These are phyloP conservation scores for Tinospora cordifolia DNA, from an alignment of 164 flowering plant genomes.

Conservation along the genomic window DNA sequence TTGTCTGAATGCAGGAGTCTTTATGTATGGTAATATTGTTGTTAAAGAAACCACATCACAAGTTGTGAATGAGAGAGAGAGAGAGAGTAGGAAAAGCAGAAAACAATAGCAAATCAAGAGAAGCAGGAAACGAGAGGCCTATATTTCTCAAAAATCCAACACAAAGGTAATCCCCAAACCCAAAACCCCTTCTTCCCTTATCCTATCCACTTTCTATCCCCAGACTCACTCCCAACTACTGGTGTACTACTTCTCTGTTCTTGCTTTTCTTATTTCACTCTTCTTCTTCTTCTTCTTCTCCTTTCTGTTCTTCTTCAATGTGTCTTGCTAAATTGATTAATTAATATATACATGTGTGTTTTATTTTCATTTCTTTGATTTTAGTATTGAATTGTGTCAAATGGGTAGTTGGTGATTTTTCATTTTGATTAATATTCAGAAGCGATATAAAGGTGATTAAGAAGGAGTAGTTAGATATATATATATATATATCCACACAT, in stretches of 20 bases:
- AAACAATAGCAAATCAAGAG: slow-evolving; percentile 7
- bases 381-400: not conserved
- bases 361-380: no score
- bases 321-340: not conserved
- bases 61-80: slow-evolving; percentile 17
- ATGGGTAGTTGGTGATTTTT: slow-evolving; percentile 6
- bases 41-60: slow-evolving; percentile 16
- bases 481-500: not conserved
- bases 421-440: no score
- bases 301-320: not conserved
- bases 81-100: slow-evolving; percentile 19
- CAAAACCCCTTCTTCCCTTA: slow-evolving; percentile 20
- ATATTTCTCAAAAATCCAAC: slow-evolving; percentile 37
- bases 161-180: slow-evolving; percentile 17
- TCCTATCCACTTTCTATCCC: slow-evolving; percentile 41
- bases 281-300: slow-evolving; percentile 1
- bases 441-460: no score
- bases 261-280: not conserved
- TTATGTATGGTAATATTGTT: not conserved
- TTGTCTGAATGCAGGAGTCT: slow-evolving; percentile 23
- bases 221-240: no score
- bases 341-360: no score
- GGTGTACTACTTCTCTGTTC: not conserved
- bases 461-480: no score
- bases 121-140: slow-evolving; percentile 49